Percentiles rank a stretch among this genome's conserved stretches.
phyloP scores from a whole-genome alignment of 345 rosid genomes.

The Murraya paniculata region DNA sequence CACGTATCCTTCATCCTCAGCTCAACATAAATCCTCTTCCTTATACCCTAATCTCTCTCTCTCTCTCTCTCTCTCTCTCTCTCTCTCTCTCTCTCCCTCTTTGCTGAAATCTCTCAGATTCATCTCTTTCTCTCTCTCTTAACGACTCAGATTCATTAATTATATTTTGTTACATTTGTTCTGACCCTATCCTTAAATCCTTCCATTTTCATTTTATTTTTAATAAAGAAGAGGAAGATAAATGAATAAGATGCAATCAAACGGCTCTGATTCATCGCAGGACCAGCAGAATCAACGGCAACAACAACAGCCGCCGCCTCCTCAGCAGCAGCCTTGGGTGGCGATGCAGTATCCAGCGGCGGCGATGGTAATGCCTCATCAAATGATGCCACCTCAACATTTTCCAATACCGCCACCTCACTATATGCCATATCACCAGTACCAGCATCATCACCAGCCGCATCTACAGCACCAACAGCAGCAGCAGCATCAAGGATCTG shows the following conservation, averaged over 20 bases:
- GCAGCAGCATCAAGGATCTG: constrained; percentile 46
- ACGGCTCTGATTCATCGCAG: constrained; percentile 39
- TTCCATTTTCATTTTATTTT: not conserved
- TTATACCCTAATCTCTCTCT: constrained; percentile 25
- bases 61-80: constrained; percentile 15
- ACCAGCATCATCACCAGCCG: constrained; percentile 34
- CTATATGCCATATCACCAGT: constrained; percentile 50
- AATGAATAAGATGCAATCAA: constrained; percentile 49
- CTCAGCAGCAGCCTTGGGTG: constrained; percentile 56
- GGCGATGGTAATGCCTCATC: constrained; percentile 87
- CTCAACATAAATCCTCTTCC: constrained; percentile 12
- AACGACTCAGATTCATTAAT: constrained; percentile 18
- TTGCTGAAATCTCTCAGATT: constrained; percentile 6
- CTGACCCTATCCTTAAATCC: not conserved
- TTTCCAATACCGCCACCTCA: constrained; percentile 59
- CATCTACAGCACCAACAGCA: constrained; percentile 30
- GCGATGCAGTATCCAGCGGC: constrained; percentile 77
- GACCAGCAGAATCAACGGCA: constrained; percentile 23
- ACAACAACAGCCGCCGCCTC: constrained; percentile 29
- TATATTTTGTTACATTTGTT: constrained; percentile 7
- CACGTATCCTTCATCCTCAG: constrained; percentile 15
- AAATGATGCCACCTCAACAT: constrained; percentile 63
- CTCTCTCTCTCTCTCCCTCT: not conserved
- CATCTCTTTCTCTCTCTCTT: not conserved
- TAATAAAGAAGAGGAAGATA: not conserved